Evolutionary conservation across 352 stramenopile genomes (phyloP), one percentile per base, ranked within the genome.

Genomic region (Globisporangium paroecandrum): DNA sequence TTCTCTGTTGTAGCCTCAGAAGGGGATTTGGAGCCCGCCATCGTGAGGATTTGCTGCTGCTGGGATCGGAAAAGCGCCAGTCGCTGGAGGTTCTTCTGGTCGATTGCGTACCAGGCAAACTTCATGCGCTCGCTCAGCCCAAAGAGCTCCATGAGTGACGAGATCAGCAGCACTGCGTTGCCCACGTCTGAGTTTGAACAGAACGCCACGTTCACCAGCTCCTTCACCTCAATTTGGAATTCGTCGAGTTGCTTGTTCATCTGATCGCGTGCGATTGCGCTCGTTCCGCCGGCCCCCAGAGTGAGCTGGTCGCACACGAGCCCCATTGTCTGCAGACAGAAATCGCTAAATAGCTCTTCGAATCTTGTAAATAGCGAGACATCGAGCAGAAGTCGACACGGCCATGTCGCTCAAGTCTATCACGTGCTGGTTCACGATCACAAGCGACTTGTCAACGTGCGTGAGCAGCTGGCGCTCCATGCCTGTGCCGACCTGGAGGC

Each of bases 281-380:
- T 69, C 65, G 61, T 70, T 66, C 49, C 75, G 24, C 41, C 76
- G 13, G 69, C 66, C 59, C 58, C 65, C 9, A 32, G 56, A 22
- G 79, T 77, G 47, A 91, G 76, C 54, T 87, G 79, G 46, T 83
- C 78, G 58, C 78, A 89, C 4, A 89, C 68, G 25, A 73, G 72
- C 10, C 71, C 64, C 56, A 91, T 55, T 8, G 81, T 76, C 32
- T 91, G 77, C 46, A 91, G 49, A 56, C 79, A 87, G 58, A 89
- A 91, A 8, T 79, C 78, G 3, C 75, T 80, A n/a, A 89, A 22
- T 27, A 89, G 66, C 0, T 69, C 57, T 54, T 91, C 83, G 46
- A 89, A 68, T 4, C 64, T 57, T 15, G 76, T 73, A 47, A 75
- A 81, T 15, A 73, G 49, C 10, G 43, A 58, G 34, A 20, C 56